Evolutionary conservation across 1,139 yeast genomes (phyloP).

Genomic region (Geotrichum citri-aurantii): DNA sequence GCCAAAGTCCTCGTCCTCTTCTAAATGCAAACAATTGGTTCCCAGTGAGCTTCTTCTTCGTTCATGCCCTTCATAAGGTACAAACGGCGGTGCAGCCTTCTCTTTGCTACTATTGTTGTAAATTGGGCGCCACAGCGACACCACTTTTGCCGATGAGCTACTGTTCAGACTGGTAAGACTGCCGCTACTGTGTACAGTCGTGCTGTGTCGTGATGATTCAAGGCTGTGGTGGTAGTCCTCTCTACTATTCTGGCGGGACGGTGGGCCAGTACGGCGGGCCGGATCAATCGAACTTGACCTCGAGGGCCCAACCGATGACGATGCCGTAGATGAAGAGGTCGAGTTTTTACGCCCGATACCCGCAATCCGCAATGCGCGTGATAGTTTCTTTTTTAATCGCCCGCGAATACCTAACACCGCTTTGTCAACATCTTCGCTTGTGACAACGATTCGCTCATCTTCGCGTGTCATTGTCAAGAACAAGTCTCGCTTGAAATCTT

Average conservation of each 20-base stretch:
- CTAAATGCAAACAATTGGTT: not conserved
- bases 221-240: not conserved
- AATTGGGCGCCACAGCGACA: not conserved
- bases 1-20: not conserved
- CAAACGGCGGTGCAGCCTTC: not conserved
- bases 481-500: constrained; percentile 38
- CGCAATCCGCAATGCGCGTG: constrained; percentile 48
- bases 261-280: not conserved
- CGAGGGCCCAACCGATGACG: constrained; percentile 10
- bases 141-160: not conserved
- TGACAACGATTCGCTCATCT: constrained; percentile 48
- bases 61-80: not conserved
- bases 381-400: constrained; percentile 50
- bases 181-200: not conserved
- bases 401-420: constrained; percentile 75
- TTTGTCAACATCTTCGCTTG: constrained; percentile 63
- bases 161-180: not conserved
- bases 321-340: constrained; percentile 15
- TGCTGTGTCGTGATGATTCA: not conserved
- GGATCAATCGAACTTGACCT: constrained; percentile 17
- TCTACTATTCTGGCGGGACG: constrained; percentile 3
- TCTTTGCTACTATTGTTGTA: not conserved
- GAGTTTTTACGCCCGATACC: constrained; percentile 30
- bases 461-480: constrained; percentile 33
- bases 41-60: not conserved